A percentile compares a stretch with the other conserved stretches of the same genome.
phyloP scores from a whole-genome alignment of 805 yeast genomes.

The Hermanozyma aechmeae region DNA sequence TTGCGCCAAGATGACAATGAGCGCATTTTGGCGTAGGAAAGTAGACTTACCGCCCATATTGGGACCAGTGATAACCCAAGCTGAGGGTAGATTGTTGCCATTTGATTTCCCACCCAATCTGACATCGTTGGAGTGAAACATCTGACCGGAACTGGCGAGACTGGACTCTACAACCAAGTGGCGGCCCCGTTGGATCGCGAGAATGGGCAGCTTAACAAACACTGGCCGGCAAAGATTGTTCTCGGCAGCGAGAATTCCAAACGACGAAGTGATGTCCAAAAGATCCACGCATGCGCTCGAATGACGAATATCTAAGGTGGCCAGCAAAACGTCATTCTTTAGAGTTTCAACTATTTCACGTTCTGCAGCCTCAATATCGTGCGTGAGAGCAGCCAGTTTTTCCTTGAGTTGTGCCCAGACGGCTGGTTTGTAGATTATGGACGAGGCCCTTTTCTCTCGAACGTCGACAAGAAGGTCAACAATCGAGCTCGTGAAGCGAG shows the following conservation, averaged over 20 bases:
- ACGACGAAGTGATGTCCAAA: conserved; percentile 65
- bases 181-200: too few species aligned
- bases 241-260: conserved; percentile 65
- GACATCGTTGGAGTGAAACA: conserved; percentile 39
- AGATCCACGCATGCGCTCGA: conserved; percentile 48
- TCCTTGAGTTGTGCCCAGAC: conserved; percentile 50
- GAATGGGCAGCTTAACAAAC: conserved; percentile 38
- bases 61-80: conserved; percentile 20
- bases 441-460: conserved; percentile 28
- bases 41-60: conserved; percentile 53
- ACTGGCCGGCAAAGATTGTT: conserved; percentile 57
- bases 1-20: conserved; percentile 41
- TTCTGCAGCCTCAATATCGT: conserved; percentile 49
- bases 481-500: conserved; percentile 16
- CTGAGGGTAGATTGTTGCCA: too few species aligned
- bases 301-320: conserved; percentile 38
- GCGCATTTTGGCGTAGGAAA: conserved; percentile 37
- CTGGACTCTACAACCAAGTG: conserved; percentile 73
- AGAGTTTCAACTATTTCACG: conserved; percentile 39
- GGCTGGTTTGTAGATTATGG: conserved; percentile 36
- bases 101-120: conserved; percentile 10
- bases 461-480: conserved; percentile 9
- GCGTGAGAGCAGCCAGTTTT: conserved; percentile 33
- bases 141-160: conserved; percentile 23
- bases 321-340: conserved; percentile 34